Base-by-base conservation (phyloP, 1,284 basidiomycete species). In the Anthracocystis walkeri region DNA sequence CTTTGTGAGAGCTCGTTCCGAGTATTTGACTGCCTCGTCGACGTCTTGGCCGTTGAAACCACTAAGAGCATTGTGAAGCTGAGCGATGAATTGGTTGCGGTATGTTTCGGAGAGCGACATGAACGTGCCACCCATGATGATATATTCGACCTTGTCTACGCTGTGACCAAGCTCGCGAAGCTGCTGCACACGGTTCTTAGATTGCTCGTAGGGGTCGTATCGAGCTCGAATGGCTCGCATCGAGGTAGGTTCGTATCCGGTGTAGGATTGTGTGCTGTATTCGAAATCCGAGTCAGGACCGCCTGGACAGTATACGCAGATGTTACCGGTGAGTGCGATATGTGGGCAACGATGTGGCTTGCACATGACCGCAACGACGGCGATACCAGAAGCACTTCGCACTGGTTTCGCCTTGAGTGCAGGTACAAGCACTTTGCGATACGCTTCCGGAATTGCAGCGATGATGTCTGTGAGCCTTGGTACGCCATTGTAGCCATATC, bases 301-400 rank as follows among this genome's bases (percentile, higher is more conserved):
- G 59, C 97, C 97, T 14, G 97, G 97, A 84, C 97, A 99, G 86
- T 99, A 99, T 91, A 99, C 96, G 87, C 97, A 99, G 57, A 99
- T 98, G 84, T 99, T 98, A n/a, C 97, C 97, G 0, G 97, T 99
- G 92, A 99, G 96, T 7, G 97, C 97, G 66, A 99, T 99, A 87
- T 99, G 97, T 6, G 97, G 97, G 88, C 97, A 99, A 55, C 97
- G 90, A 88, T 99, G 97, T 2, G 97, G 97, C 85, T 99, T 99
- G 89, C 95, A 97, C 97, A 99, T 99, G 41, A 99, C 96, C 5
- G 97, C 97, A 6, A 99, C 97, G 18, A 99, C 97, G 1, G 97
- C 97, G 65, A 97, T 96, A 64, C 97, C 97, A 86, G 93, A 95
- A 2, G 97, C 97, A n/a, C 95, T 98, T 77, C 97, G 88, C 58